Conservation (phyloP, 225 moss, liverwort and hornwort species). For the Takakia lepidozioides region DNA sequence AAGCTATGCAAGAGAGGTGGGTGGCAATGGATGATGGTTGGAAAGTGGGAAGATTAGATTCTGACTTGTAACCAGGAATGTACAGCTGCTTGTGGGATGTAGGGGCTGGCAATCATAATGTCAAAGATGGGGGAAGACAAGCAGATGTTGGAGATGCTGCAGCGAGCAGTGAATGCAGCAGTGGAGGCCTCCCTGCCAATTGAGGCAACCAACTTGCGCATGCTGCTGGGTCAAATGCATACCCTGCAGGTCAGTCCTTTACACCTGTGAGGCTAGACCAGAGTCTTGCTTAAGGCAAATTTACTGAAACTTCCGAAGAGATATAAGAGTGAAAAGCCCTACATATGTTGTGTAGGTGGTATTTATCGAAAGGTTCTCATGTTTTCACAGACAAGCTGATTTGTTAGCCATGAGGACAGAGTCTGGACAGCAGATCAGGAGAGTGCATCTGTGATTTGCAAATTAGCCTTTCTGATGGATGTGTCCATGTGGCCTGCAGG, state of each 20-base stretch:
- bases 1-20: too few species aligned
- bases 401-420: too few species aligned
- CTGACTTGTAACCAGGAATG: too few species aligned
- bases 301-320: neutral
- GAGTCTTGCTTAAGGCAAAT: neutral
- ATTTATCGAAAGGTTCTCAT: too few species aligned
- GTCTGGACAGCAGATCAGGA: too few species aligned
- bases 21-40: too few species aligned
- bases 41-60: too few species aligned
- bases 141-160: conserved; percentile 54
- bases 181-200: conserved; percentile 31
- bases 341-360: neutral
- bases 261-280: neutral
- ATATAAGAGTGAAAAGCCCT: conserved; percentile 3
- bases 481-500: too few species aligned
- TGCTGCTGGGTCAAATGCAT: conserved; percentile 90
- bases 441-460: too few species aligned
- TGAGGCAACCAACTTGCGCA: conserved; percentile 68
- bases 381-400: too few species aligned
- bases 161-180: conserved; percentile 57
- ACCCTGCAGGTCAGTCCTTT: conserved; percentile 49
- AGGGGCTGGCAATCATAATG: conserved; percentile 72
- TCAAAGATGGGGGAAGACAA: conserved; percentile 57
- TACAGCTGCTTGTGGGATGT: too few species aligned
- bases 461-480: too few species aligned